Percentiles rank a stretch among this genome's conserved stretches.
Evolutionary conservation across 305 asterid species (phyloP).

Genomic region (Salvia sclarea): DNA sequence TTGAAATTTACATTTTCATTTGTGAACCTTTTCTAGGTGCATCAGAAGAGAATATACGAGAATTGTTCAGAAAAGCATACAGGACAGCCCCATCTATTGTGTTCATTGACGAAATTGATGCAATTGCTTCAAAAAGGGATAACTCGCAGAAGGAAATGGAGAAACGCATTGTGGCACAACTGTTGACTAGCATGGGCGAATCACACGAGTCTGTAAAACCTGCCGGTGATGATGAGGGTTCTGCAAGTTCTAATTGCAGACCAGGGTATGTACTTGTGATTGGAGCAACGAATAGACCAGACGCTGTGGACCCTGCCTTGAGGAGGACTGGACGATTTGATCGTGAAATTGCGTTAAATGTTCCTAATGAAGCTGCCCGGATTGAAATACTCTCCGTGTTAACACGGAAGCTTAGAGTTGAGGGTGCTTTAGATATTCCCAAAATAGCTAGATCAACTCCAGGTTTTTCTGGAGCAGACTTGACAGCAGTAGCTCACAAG

Average conservation of each 20-base stretch:
- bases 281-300: conserved; percentile 95
- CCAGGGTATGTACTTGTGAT: conserved; percentile 80
- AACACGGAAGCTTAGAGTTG: conserved; percentile 58
- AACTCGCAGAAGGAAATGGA: conserved; percentile 84
- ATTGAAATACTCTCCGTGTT: conserved; percentile 66
- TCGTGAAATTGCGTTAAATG: conserved; percentile 69
- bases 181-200: conserved; percentile 90
- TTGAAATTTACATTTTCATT: not conserved
- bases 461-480: conserved; percentile 91
- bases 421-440: conserved; percentile 75
- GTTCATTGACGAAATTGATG: conserved; percentile 93
- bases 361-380: conserved; percentile 82
- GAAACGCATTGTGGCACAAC: conserved; percentile 78
- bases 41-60: conserved; percentile 87
- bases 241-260: conserved; percentile 40
- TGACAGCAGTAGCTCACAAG: conserved; percentile 63
- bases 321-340: conserved; percentile 97
- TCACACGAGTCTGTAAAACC: conserved; percentile 50
- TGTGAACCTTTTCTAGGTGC: conserved; percentile 58
- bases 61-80: conserved; percentile 76
- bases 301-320: conserved; percentile 79
- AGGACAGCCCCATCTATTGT: conserved; percentile 90
- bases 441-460: conserved; percentile 80
- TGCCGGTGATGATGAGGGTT: conserved; percentile 27
- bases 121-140: conserved; percentile 92